Conservation (phyloP, 2,329 filamentous ascomycete genomes). For the Myotisia sp. region DNA sequence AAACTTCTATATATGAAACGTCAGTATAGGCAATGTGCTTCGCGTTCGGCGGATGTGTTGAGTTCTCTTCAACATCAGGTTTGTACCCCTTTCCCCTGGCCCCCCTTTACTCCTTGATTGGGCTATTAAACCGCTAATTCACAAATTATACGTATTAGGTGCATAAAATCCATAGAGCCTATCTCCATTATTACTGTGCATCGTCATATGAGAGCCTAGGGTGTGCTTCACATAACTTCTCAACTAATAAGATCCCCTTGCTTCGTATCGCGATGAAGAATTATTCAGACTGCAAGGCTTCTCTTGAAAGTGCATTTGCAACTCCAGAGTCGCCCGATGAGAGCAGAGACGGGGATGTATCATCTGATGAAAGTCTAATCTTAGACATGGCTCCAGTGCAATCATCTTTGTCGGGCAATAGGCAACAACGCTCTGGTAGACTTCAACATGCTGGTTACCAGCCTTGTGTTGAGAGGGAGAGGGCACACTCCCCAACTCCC, state of each 20-base stretch:
- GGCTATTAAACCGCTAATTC: constrained; percentile 5
- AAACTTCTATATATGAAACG: constrained; percentile 25
- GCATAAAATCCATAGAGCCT: constrained; percentile 23
- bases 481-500: too few species aligned
- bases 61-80: constrained; percentile 17
- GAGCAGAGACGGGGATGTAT: too few species aligned
- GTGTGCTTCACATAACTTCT: constrained; percentile 33
- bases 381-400: too few species aligned
- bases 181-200: constrained; percentile 35
- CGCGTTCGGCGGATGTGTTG: constrained; percentile 21
- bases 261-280: constrained; percentile 28
- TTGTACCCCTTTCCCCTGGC: constrained; percentile 4
- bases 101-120: not conserved
- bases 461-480: too few species aligned
- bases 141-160: constrained; percentile 17
- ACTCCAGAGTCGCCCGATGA: not conserved
- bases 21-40: constrained; percentile 30
- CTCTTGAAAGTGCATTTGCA: constrained; percentile 6
- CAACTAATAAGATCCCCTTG: constrained; percentile 29
- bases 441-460: too few species aligned
- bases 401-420: too few species aligned
- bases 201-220: constrained; percentile 35
- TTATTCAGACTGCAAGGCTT: constrained; percentile 22
- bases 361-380: too few species aligned
- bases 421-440: too few species aligned